These are phyloP conservation scores for Lycium barbarum DNA, from an alignment of 257 asterid species.

Conservation along the genomic window DNA sequence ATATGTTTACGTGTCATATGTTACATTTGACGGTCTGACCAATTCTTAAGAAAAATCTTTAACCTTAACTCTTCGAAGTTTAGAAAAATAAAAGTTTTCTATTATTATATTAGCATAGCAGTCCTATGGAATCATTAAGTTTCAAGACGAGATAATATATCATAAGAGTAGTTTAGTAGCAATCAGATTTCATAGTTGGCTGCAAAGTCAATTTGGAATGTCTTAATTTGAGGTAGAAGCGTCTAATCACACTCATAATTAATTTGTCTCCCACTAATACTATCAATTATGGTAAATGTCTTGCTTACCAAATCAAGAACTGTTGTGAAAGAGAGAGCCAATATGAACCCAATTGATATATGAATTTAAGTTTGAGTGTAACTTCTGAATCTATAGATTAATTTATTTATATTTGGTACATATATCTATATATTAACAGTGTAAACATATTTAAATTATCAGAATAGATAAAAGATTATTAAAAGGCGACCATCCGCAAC, in stretches of 20 bases:
- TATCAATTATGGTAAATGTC: neutral
- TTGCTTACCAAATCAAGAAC: neutral
- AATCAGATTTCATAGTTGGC: neutral
- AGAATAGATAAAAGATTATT: no score
- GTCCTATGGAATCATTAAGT: neutral
- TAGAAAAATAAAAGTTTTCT: neutral
- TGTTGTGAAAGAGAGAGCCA: neutral
- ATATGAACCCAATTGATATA: neutral
- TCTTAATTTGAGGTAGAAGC: neutral
- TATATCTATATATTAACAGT: no score
- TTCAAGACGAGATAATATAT: neutral
- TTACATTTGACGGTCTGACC: neutral
- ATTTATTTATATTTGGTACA: no score
- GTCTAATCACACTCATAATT: neutral
- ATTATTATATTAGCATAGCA: neutral
- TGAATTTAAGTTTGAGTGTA: neutral
- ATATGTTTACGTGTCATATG: neutral
- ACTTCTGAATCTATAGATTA: neutral
- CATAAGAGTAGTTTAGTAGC: neutral
- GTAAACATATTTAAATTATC: neutral
- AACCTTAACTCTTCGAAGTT: neutral
- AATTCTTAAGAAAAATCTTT: neutral
- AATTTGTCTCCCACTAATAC: neutral
- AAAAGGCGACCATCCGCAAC: neutral
- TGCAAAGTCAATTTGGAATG: neutral